Base-by-base conservation (phyloP, 208 protist genomes). In the Trichomonas tenax region DNA sequence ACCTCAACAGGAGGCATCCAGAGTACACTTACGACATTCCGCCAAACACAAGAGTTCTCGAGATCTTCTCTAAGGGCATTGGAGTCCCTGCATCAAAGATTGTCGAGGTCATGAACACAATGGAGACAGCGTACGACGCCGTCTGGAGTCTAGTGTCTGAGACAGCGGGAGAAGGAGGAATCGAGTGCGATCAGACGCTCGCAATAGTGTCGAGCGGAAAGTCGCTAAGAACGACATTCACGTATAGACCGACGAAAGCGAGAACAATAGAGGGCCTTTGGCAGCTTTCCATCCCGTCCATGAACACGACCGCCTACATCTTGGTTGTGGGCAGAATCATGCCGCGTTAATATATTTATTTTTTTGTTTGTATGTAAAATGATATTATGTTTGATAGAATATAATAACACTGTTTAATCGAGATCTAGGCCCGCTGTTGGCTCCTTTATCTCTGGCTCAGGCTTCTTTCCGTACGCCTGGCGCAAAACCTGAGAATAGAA, bases 1-100 rank as follows among this genome's bases (percentile, higher is more conserved):
- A 99, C 96, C 31, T 93, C 1, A 38, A 10, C 1, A 93, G 86
- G 46, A 21, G 86, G 26, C 17, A 51, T 38, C 40, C 86, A 8
- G 86, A 93, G 1, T 93, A 48, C n/a, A 51, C 40, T 38, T 93
- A 93, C 31, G 26, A 93, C n/a, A 23, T 93, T 0, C 86, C 86
- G 14, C 40, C 23, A 15, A 38, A 51, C 10, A 44, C 45, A 38
- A 48, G 44, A 15, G 86, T 93, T 34, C 17, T 93, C 0, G 86
- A 93, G 44, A 41, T 93, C n/a, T 93, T 93, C 44, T 48, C 86
- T 0, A 93, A 93, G 51, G 86, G 26, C 0, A 10, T 38, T 8
- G 31, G 46, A 11, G 21, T 38, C 21, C n/a, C 41, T 36, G 17
- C 26, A 9, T n/a, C 45, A 15, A 51, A 51, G 15, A 51, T 48